Conservation (phyloP, 495 filamentous ascomycete species). For the Saxispiralis lemnorum region DNA sequence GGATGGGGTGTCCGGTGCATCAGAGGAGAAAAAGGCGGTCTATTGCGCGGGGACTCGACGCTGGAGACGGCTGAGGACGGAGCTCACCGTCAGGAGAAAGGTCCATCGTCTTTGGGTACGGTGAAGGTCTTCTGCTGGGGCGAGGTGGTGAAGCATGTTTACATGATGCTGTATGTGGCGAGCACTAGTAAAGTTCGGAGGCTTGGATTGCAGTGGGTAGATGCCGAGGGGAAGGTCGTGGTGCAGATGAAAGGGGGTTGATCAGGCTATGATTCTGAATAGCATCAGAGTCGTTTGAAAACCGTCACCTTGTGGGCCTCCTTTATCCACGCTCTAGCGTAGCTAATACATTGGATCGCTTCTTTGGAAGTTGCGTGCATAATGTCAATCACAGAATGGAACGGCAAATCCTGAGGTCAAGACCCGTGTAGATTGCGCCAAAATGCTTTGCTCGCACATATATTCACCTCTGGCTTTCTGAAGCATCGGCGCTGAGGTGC, state of each 20-base stretch:
- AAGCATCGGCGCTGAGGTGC: no score
- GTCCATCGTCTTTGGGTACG: slow-evolving; percentile 2
- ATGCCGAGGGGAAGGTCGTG: slow-evolving; percentile 10
- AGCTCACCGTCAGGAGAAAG: no score
- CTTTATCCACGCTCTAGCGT: no score
- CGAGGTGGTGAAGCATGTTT: slow-evolving; percentile 18
- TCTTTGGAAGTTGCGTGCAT: no score
- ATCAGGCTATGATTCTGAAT: background rate
- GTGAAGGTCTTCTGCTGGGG: slow-evolving; percentile 18
- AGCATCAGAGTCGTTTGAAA: no score
- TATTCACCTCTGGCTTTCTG: no score
- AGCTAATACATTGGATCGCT: no score
- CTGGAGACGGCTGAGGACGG: background rate
- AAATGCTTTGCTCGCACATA: no score
- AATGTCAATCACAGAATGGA: no score
- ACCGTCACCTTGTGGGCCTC: no score
- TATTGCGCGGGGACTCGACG: background rate
- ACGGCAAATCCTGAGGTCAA: no score
- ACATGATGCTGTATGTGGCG: slow-evolving; percentile 14
- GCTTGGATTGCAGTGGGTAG: slow-evolving; percentile 12
- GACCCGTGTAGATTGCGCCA: no score
- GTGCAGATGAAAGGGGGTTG: slow-evolving; percentile 12
- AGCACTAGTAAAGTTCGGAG: slow-evolving; percentile 12
- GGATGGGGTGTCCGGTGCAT: slow-evolving; percentile 17
- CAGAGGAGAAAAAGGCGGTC: background rate